Evolutionary conservation across 345 rosid genomes (phyloP).

Genomic region (Gossypium longicalyx): DNA sequence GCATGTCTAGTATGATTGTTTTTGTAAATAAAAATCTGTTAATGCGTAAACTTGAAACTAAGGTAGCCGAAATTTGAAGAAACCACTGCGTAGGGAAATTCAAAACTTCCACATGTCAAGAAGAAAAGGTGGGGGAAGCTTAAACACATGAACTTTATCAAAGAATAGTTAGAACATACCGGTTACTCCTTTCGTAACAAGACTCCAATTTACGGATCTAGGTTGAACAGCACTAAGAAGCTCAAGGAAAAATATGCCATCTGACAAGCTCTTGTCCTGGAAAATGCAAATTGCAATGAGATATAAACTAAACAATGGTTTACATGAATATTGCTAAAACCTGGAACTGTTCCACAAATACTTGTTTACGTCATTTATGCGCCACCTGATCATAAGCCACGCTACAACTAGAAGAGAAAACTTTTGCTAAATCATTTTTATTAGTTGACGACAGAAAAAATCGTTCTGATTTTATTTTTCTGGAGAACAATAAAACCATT

Average conservation of each 20-base stretch:
- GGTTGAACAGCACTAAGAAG: slow-evolving; percentile 87
- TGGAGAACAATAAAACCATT: background rate
- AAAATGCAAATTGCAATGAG: slow-evolving; percentile 10
- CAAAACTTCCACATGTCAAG: background rate
- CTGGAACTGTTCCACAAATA: background rate
- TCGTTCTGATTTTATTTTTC: background rate
- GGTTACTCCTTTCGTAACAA: slow-evolving; percentile 77
- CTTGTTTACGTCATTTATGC: background rate
- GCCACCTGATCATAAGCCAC: background rate
- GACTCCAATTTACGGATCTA: slow-evolving; percentile 86
- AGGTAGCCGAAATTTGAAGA: background rate
- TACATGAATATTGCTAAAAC: background rate
- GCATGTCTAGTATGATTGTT: background rate
- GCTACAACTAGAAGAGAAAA: background rate
- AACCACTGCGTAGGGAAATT: background rate
- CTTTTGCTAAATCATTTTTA: background rate
- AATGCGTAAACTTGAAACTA: background rate
- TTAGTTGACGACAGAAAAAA: background rate
- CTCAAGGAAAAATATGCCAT: slow-evolving; percentile 87
- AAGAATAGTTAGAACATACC: slow-evolving; percentile 34
- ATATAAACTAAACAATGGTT: background rate
- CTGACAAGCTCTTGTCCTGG: slow-evolving; percentile 82
- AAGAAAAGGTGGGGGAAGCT: background rate
- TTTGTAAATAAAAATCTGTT: background rate
- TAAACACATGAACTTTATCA: background rate